These are phyloP conservation scores for Sarocladium oryzae DNA, from an alignment of 2,329 filamentous ascomycete genomes.

Conservation along the genomic window DNA sequence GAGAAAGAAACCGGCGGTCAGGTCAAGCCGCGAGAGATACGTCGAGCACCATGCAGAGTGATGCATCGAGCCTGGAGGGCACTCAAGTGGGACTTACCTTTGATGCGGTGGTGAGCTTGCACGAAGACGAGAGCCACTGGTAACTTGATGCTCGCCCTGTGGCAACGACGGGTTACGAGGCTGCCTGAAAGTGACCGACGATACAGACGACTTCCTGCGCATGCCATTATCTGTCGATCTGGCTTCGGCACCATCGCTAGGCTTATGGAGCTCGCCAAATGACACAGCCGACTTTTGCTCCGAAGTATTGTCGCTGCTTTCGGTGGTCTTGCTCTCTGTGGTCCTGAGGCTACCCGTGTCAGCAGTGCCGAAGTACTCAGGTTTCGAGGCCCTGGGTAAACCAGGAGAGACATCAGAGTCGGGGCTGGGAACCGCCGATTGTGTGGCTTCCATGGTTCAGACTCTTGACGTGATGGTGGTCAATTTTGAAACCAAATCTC, in stretches of 20 bases:
- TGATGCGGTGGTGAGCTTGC: constrained; percentile 42
- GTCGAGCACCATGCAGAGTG: too few species aligned
- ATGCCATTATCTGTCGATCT: constrained; percentile 4
- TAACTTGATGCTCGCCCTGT: constrained; percentile 40
- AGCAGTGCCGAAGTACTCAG: constrained; percentile 20
- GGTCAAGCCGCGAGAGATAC: too few species aligned
- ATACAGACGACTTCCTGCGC: constrained; percentile 32
- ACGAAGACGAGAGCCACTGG: constrained; percentile 34
- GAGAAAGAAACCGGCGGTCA: too few species aligned
- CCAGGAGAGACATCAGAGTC: constrained; percentile 39
- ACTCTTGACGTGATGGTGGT: not conserved
- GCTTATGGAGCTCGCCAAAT: constrained; percentile 5
- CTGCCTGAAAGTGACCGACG: constrained; percentile 41
- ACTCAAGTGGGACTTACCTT: constrained; percentile 30
- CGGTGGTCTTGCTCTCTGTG: constrained; percentile 16
- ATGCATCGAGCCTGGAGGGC: not conserved
- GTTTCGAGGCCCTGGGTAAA: constrained; percentile 20
- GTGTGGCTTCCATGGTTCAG: constrained; percentile 16
- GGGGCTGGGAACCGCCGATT: constrained; percentile 24
- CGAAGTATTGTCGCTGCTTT: constrained; percentile 10
- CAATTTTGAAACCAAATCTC: not conserved
- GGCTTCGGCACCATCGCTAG: not conserved
- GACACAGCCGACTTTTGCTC: constrained; percentile 2
- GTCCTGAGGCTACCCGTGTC: not conserved
- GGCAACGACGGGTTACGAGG: constrained; percentile 38